phyloP scores from a whole-genome alignment of 805 yeast species.

The Pichia deserticola region DNA sequence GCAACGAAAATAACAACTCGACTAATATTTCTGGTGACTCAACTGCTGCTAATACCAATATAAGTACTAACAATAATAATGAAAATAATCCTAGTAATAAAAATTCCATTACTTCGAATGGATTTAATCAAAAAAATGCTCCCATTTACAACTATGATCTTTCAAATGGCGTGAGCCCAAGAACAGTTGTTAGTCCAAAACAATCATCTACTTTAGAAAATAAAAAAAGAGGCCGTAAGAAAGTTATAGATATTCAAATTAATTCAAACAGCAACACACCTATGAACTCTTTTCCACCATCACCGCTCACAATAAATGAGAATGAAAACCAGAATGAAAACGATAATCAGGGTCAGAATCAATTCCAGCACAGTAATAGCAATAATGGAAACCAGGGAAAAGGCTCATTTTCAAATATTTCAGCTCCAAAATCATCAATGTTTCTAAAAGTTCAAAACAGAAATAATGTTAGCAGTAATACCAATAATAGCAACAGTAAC shows the following conservation, averaged over 20 bases:
- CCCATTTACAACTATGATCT: constrained; percentile 1
- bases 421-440: constrained; percentile 4
- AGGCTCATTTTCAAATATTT: not conserved
- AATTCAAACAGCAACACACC: not conserved
- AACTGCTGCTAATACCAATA: too few species aligned
- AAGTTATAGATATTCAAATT: not conserved
- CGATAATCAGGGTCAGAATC: too few species aligned
- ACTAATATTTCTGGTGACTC: too few species aligned
- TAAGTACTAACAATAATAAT: too few species aligned
- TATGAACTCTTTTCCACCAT: not conserved
- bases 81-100: too few species aligned
- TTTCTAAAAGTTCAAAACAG: not conserved
- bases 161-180: constrained; percentile 4
- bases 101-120: too few species aligned
- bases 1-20: too few species aligned
- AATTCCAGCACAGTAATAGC: too few species aligned
- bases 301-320: not conserved
- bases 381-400: too few species aligned
- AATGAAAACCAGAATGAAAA: not conserved
- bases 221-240: not conserved
- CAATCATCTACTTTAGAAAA: not conserved
- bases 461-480: not conserved
- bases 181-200: not conserved
- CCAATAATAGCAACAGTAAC: not conserved
- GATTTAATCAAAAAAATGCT: too few species aligned